These are phyloP conservation scores for Daldinia caldariorum DNA, from an alignment of 495 filamentous ascomycete genomes.

Conservation along the genomic window DNA sequence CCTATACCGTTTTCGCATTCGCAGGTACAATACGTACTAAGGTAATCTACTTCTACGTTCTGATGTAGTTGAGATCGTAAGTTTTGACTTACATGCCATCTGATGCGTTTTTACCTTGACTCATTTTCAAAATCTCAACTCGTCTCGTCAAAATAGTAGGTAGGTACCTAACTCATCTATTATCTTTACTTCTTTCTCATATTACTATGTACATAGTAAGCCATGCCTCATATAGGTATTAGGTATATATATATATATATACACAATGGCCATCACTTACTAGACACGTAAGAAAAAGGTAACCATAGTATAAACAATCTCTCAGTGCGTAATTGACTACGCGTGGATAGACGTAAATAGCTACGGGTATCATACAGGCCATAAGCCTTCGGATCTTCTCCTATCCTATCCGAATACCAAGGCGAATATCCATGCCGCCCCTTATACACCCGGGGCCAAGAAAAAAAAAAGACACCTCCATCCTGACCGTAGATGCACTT, in stretches of 20 bases:
- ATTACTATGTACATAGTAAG: neutral
- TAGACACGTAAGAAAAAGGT: neutral
- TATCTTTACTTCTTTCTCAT: too few species aligned
- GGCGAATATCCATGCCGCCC: conserved; percentile 5
- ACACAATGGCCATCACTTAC: neutral
- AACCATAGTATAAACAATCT: conserved; percentile 6
- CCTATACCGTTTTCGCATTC: neutral
- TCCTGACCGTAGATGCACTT: neutral
- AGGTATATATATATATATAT: neutral
- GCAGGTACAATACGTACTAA: too few species aligned
- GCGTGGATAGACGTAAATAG: conserved; percentile 1
- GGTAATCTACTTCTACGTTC: too few species aligned
- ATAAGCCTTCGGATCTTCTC: neutral
- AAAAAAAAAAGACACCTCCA: neutral
- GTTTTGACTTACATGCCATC: neutral
- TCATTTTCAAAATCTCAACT: neutral
- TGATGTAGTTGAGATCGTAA: neutral
- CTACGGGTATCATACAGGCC: conserved; percentile 11
- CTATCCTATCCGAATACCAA: conserved; percentile 1
- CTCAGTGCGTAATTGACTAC: neutral
- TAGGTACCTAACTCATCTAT: conserved; percentile 2
- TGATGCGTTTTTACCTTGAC: neutral
- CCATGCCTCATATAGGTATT: neutral
- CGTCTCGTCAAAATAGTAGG: neutral
- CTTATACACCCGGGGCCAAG: conserved; percentile 13